Evolutionary conservation across 768 basidiomycete genomes (phyloP), one percentile per base, ranked within the genome.

Genomic region (Lactarius tabidus): DNA sequence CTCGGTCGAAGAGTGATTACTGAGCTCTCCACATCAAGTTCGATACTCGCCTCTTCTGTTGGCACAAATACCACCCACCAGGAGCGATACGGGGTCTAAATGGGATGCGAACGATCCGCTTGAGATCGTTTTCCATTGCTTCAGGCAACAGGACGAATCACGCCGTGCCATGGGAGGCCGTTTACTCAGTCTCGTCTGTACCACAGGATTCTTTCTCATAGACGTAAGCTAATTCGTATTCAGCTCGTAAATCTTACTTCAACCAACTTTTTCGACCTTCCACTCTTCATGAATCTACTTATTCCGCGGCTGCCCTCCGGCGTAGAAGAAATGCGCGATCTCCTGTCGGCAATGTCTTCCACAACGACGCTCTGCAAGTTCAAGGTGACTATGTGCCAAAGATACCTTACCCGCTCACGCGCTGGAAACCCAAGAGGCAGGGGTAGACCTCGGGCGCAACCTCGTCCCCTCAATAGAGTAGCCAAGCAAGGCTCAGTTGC

Each of bases 61-160:
- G 31, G 76, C 77, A 26, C 86, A 89, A 72, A 81, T 90, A 17
- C 85, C 87, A 29, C 77, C 78, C 7, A 79, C 85, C 14, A 80
- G 83, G 63, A 74, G 77, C 45, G 80, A 78, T 26, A 70, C 73
- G 28, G 79, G 78, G 31, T 74, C 79, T 7, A 80, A 85, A 70
- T 87, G 85, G 82, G 86, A 88, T 33, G 76, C 79, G 18, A 79
- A 79, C 35, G 74, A 74, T 26, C 81, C 84, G 1, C 72, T 88
- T 20, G 80, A 84, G 58, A 77, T 86, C 1, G 70, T 70, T 38
- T 75, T 76, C 51, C 69, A 63, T 62, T 70, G 73, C 43, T 60
- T 74, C 65, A 66, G 70, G 35, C 74, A 79, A 35, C 63, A 69
- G n/a, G 68, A 67, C 15, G 59, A 62, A 38, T 35, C 53, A 15